phyloP scores from a whole-genome alignment of 176 grass and related monocot genomes.

The Oryza rufipogon region DNA sequence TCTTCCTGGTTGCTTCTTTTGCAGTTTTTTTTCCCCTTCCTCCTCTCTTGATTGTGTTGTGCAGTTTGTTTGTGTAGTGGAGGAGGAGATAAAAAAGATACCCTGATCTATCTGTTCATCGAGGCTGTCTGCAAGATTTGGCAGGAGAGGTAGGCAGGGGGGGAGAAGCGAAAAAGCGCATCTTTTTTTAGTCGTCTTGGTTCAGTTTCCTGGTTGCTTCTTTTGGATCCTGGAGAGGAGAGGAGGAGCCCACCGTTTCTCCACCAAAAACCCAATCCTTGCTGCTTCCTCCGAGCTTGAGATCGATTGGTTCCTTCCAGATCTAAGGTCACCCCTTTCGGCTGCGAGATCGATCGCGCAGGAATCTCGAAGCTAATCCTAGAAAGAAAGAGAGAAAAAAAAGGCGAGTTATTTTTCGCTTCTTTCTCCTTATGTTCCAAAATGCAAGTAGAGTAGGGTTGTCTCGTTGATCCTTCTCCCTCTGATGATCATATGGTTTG shows the following conservation, averaged over 20 bases:
- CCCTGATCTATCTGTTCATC: constrained; percentile 42
- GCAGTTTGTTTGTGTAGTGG: constrained; percentile 7
- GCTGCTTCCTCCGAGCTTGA: constrained; percentile 24
- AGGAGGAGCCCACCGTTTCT: constrained; percentile 42
- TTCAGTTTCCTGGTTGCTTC: constrained; percentile 53
- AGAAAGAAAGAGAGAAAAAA: not conserved
- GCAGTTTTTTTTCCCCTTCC: not conserved
- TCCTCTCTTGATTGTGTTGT: constrained; percentile 31
- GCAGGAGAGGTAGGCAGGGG: constrained; percentile 9
- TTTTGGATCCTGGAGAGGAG: constrained; percentile 40
- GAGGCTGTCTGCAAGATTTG: constrained; percentile 28
- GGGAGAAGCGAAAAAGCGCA: constrained; percentile 30
- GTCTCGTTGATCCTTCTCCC: constrained; percentile 25
- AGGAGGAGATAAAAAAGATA: constrained; percentile 19
- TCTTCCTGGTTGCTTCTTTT: not conserved
- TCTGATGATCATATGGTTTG: constrained; percentile 41
- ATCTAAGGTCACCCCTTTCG: constrained; percentile 40
- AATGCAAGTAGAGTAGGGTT: constrained; percentile 36
- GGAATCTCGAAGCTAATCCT: constrained; percentile 36
- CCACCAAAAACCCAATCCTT: constrained; percentile 49
- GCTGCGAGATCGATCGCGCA: constrained; percentile 32
- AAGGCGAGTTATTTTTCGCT: constrained; percentile 47
- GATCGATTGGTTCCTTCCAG: constrained; percentile 48
- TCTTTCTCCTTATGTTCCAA: constrained; percentile 34
- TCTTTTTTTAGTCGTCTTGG: constrained; percentile 35